Percentiles rank a stretch among this genome's conserved stretches.
Conservation (phyloP, 768 basidiomycete species). For the Kwoniella bestiolae region DNA sequence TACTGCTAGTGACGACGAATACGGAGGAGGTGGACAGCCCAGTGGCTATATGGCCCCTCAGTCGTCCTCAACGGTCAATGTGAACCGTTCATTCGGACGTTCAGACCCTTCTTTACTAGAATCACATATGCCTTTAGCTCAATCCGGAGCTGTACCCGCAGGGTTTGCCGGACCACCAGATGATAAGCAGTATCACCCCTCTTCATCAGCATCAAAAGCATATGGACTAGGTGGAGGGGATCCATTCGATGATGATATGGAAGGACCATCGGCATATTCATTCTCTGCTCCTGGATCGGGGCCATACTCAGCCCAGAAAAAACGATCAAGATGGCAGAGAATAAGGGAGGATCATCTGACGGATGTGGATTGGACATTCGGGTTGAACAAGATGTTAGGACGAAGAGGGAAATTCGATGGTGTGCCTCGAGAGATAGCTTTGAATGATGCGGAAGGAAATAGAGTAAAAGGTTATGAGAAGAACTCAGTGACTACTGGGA, state of each 20-base stretch:
- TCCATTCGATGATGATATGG: conserved; percentile 47
- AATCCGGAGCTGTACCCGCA: conserved; percentile 49
- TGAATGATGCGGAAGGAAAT: conserved; percentile 59
- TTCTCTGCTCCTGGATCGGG: conserved; percentile 39
- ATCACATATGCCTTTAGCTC: conserved; percentile 45
- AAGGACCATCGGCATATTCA: conserved; percentile 40
- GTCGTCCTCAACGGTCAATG: conserved; percentile 45
- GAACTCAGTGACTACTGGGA: conserved; percentile 92
- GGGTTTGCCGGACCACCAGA: conserved; percentile 39
- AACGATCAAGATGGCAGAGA: conserved; percentile 33
- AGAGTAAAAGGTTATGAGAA: conserved; percentile 67
- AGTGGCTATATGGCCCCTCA: conserved; percentile 46
- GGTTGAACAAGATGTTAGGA: conserved; percentile 43
- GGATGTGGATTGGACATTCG: conserved; percentile 54
- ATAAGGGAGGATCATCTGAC: conserved; percentile 48
- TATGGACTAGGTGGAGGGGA: conserved; percentile 36
- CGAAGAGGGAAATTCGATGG: conserved; percentile 49
- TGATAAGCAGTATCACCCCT: conserved; percentile 31
- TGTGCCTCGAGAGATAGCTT: conserved; percentile 65
- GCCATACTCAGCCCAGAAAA: conserved; percentile 33
- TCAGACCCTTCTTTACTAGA: conserved; percentile 38
- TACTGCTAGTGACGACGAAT: conserved; percentile 49
- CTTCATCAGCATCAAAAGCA: conserved; percentile 28
- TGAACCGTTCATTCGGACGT: conserved; percentile 27
- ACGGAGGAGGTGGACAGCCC: conserved; percentile 36